These are phyloP conservation scores for Passalora sequoiae DNA, from an alignment of 2,329 filamentous ascomycete genomes.

Conservation along the genomic window DNA sequence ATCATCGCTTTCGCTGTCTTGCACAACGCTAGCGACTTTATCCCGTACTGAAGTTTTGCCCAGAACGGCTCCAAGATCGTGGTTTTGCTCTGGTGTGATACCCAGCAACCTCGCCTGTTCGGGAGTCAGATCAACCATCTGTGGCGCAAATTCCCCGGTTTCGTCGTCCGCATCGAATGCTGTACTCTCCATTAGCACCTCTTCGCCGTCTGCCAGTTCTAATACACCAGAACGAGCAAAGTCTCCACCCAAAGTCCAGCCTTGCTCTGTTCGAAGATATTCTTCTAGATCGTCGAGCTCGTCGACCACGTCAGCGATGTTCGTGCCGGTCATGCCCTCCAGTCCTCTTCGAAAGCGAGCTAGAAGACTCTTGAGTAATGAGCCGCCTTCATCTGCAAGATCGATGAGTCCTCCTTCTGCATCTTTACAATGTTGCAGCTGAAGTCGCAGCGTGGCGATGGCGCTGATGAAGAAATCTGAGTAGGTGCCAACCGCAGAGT, in stretches of 20 bases:
- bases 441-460: constrained; percentile 47
- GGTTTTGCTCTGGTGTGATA: constrained; percentile 26
- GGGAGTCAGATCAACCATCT: constrained; percentile 52
- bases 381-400: constrained; percentile 48
- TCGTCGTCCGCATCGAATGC: constrained; percentile 56
- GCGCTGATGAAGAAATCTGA: constrained; percentile 50
- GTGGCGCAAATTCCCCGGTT: constrained; percentile 59
- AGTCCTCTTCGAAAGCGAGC: constrained; percentile 49
- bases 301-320: constrained; percentile 43
- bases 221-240: constrained; percentile 55
- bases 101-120: constrained; percentile 39
- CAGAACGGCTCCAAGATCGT: constrained; percentile 20
- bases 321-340: constrained; percentile 40
- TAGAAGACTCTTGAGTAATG: constrained; percentile 50
- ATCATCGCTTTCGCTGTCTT: constrained; percentile 31
- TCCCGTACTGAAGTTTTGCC: constrained; percentile 19
- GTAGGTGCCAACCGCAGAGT: constrained; percentile 45
- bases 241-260: constrained; percentile 54
- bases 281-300: constrained; percentile 53
- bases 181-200: constrained; percentile 52
- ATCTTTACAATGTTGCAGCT: constrained; percentile 53
- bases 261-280: constrained; percentile 51
- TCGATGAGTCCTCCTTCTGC: constrained; percentile 60
- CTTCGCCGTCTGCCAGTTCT: constrained; percentile 59
- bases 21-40: constrained; percentile 28